Conservation (phyloP, 345 rosid genomes). For the Arabidopsis thaliana region TAIR10.1 NC_003076.8:22268501-22269000, state of each 20-base stretch:
- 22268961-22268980: background rate
- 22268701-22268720: background rate
- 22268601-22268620: background rate
- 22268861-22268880: background rate
- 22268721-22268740: background rate
- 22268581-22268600: background rate
- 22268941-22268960: background rate
- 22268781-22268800: background rate
- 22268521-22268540: conserved; percentile 4
- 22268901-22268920: background rate
- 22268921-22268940: background rate
- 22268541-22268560: background rate
- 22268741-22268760: background rate
- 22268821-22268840: background rate
- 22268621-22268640: background rate
- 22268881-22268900: background rate
- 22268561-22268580: background rate
- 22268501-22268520: conserved; percentile 10
- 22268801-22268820: background rate
- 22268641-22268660: background rate
- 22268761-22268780: conserved; percentile 5
- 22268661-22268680: background rate
- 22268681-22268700: background rate
- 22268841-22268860: background rate
- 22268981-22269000: background rate